phyloP scores from a whole-genome alignment of 2,329 filamentous ascomycete species.

The Claviceps quebecensis region DNA sequence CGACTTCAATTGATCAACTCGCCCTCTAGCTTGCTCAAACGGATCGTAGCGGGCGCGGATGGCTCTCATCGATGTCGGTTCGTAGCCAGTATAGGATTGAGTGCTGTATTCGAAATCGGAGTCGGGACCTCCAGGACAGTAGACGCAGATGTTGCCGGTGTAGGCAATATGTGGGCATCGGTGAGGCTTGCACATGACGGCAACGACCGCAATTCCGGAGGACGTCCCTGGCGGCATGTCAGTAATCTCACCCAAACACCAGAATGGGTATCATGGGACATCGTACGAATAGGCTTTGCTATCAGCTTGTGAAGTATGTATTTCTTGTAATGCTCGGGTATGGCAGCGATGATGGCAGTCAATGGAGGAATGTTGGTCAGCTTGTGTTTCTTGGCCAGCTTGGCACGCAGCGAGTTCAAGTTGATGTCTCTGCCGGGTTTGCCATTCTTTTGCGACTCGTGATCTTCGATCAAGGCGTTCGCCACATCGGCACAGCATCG shows the following conservation, averaged over 20 bases:
- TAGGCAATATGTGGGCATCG: constrained; percentile 96
- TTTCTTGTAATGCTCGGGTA: constrained; percentile 99
- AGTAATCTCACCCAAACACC: not conserved
- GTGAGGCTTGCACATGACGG: constrained; percentile 99
- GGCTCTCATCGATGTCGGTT: constrained; percentile 95
- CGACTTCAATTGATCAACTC: constrained; percentile 92
- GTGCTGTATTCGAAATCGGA: constrained; percentile 99
- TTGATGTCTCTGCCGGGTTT: constrained; percentile 77
- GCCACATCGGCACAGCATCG: constrained; percentile 93
- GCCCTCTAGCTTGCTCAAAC: constrained; percentile 89
- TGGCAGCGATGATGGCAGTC: constrained; percentile 92
- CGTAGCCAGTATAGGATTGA: constrained; percentile 96
- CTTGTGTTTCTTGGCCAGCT: constrained; percentile 85
- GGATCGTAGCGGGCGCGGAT: constrained; percentile 95
- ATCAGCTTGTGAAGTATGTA: constrained; percentile 94
- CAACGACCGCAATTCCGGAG: constrained; percentile 92
- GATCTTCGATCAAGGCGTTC: constrained; percentile 84
- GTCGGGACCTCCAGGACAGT: constrained; percentile 93
- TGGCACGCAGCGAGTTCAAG: constrained; percentile 73
- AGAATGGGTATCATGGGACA: not conserved
- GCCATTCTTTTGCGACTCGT: constrained; percentile 66
- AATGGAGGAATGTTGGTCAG: constrained; percentile 78
- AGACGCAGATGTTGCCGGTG: constrained; percentile 97
- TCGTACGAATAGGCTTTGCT: constrained; percentile 78
- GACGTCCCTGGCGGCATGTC: constrained; percentile 53